Evolutionary conservation across 2,329 filamentous ascomycete genomes (phyloP), one percentile per base, ranked within the genome.

Genomic region (Dothiorella sarmentorum): DNA sequence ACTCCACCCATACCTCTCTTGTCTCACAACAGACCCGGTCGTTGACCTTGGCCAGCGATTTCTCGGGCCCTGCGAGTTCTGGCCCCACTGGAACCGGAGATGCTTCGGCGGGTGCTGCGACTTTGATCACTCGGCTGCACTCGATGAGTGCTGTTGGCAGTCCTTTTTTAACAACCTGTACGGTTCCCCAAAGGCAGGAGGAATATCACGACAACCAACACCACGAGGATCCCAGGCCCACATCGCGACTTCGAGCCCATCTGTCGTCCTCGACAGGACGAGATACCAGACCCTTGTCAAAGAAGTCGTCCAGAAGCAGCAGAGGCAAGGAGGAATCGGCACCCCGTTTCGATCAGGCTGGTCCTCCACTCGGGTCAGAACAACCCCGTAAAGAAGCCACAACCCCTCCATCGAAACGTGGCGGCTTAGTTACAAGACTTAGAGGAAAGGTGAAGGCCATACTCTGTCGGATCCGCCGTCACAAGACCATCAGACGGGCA

Each of bases 1-100:
- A 63, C 40, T 58, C 60, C 7, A 60, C 53, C 4, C 61, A 61
- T 13, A 43, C 47, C 40, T 61, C 61, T 10, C 58, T 63, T 4
- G 31, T 56, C 18, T 63, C 61, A 13, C 56, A 58, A 24, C 49
- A 63, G 11, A 61, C 58, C 15, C 26, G 42, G 22, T 60, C 35
- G 18, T 27, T 49, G 20, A 33, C 42, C 27, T 37, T 40, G 40
- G 40, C 47, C 26, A 38, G 35, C 26, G 33, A 51, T 20, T 31
- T 51, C 11, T 49, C 44, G 7, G 40, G 43, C 20, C 40, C 18
- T 10, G 33, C 53, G 18, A 37, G 33, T 10, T 45, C 53, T 20
- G 20, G 18, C 15, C 20, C 18, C 6, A 15, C 31, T 13, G 31
- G 7, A 13, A 31, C 45, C 17, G 18, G 42, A 7, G n/a, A n/a